phyloP scores from a whole-genome alignment of 2,329 filamentous ascomycete genomes.

The Colletotrichum nymphaeae region DNA sequence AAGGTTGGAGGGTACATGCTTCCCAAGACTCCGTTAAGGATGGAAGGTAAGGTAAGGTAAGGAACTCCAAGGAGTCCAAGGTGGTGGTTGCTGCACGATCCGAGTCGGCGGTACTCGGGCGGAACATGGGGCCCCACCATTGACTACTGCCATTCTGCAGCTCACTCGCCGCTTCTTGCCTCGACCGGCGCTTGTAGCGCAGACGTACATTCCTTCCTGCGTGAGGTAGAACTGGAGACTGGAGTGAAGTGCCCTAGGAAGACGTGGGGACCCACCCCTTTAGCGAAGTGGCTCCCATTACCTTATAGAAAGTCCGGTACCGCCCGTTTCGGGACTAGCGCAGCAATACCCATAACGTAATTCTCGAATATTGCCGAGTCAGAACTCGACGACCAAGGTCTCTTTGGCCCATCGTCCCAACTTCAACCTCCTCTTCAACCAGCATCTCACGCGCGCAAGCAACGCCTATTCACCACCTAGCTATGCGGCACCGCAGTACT shows the following conservation, averaged over 20 bases:
- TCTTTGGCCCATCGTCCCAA: constrained; percentile 2
- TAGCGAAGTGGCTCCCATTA: constrained; percentile 51
- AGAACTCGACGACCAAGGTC: constrained; percentile 20
- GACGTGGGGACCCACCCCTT: background rate
- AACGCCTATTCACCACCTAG: background rate
- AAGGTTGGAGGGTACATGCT: no score
- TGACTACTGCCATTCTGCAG: constrained; percentile 4
- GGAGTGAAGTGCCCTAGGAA: background rate
- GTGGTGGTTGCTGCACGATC: constrained; percentile 22
- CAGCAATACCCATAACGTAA: constrained; percentile 61
- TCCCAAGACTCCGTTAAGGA: no score
- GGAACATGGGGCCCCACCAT: constrained; percentile 17
- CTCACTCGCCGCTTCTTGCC: background rate
- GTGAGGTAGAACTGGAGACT: background rate
- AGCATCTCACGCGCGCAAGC: background rate
- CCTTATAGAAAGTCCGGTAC: constrained; percentile 57
- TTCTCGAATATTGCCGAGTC: constrained; percentile 50
- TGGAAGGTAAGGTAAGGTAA: background rate
- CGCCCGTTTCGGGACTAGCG: constrained; percentile 42
- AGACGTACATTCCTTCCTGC: background rate
- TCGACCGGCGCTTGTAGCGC: constrained; percentile 22
- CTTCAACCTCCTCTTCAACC: background rate
- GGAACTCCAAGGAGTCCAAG: background rate
- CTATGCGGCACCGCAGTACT: background rate
- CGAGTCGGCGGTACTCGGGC: constrained; percentile 35